Conservation (phyloP, 208 protist species). For the Trypanosoma grayi region DNA sequence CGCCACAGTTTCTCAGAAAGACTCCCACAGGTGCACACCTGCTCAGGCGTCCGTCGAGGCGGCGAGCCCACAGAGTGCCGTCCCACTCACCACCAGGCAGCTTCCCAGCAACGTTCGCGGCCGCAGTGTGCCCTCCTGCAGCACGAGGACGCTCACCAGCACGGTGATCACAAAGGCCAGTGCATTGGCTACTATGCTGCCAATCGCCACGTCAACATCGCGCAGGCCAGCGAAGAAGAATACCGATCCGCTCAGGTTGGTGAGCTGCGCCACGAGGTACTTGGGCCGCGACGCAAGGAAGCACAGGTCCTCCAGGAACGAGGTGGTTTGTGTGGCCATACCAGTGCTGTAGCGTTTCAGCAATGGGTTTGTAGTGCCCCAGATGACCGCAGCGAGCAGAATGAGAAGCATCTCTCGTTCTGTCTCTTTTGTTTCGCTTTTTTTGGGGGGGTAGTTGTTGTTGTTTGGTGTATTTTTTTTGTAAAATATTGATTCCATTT, state of each 20-base stretch:
- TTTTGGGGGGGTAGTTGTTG: too few relatives aligned
- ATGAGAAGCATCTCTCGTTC: slow-evolving; percentile 68
- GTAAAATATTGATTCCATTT: too few relatives aligned
- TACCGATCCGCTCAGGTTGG: slow-evolving; percentile 72
- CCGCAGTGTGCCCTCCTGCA: slow-evolving; percentile 56
- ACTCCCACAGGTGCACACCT: too few relatives aligned
- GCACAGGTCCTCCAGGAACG: slow-evolving; percentile 49
- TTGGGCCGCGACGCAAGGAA: slow-evolving; percentile 67
- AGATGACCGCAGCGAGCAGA: slow-evolving; percentile 72
- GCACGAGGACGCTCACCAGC: slow-evolving; percentile 62
- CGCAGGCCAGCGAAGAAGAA: slow-evolving; percentile 76
- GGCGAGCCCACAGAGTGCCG: slow-evolving; percentile 66
- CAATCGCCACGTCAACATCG: slow-evolving; percentile 74
- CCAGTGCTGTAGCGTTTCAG: slow-evolving; percentile 78
- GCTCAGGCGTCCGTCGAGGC: slow-evolving; percentile 12
- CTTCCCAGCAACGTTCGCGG: slow-evolving; percentile 47
- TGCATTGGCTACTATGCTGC: slow-evolving; percentile 80
- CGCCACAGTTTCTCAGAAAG: too few relatives aligned
- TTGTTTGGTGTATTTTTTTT: too few relatives aligned
- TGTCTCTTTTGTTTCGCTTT: too few relatives aligned
- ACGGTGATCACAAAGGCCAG: slow-evolving; percentile 83
- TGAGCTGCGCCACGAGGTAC: slow-evolving; percentile 62
- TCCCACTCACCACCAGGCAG: slow-evolving; percentile 62
- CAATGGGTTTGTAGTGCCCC: slow-evolving; percentile 84
- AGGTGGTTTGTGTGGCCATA: slow-evolving; percentile 51